Conservation (phyloP, 805 yeast species). For the Jamesozyma piceae region DNA sequence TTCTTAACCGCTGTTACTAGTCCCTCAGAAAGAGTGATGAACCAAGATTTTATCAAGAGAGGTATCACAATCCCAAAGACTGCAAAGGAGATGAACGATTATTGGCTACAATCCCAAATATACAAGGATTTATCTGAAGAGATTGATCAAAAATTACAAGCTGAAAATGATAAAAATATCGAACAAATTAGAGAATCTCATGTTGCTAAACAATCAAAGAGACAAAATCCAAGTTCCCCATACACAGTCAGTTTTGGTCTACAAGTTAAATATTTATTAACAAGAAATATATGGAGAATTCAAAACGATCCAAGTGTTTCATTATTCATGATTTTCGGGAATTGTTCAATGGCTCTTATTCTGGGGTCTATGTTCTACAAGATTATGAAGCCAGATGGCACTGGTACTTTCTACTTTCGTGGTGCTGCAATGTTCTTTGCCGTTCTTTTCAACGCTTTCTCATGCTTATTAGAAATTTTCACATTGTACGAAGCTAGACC, state of each 20-base stretch:
- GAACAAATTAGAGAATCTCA: slow-evolving; percentile 30
- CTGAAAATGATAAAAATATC: slow-evolving; percentile 5
- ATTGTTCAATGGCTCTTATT: slow-evolving; percentile 42
- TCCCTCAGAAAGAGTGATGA: slow-evolving; percentile 43
- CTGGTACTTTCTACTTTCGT: slow-evolving; percentile 42
- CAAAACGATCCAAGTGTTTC: slow-evolving; percentile 39
- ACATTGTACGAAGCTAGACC: slow-evolving; percentile 45
- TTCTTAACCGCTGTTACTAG: slow-evolving; percentile 47
- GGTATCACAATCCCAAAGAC: slow-evolving; percentile 47
- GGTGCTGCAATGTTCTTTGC: slow-evolving; percentile 59
- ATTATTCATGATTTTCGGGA: slow-evolving; percentile 33
- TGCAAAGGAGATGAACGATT: slow-evolving; percentile 40
- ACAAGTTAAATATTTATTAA: slow-evolving; percentile 39
- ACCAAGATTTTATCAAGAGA: slow-evolving; percentile 29
- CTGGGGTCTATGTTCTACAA: slow-evolving; percentile 32
- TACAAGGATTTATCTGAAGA: slow-evolving; percentile 33
- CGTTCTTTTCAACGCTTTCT: slow-evolving; percentile 48
- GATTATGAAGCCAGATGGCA: slow-evolving; percentile 18
- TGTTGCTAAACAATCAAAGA: slow-evolving; percentile 40
- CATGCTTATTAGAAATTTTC: slow-evolving; percentile 49
- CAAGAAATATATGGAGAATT: slow-evolving; percentile 39
- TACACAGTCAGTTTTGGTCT: slow-evolving; percentile 39
- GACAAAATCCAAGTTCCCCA: slow-evolving; percentile 36
- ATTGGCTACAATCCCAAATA: slow-evolving; percentile 41
- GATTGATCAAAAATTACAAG: slow-evolving; percentile 32